Evolutionary conservation across 129 eudicot genomes (phyloP), one percentile per base, ranked within the genome.

Genomic region (Calendula officinalis): DNA sequence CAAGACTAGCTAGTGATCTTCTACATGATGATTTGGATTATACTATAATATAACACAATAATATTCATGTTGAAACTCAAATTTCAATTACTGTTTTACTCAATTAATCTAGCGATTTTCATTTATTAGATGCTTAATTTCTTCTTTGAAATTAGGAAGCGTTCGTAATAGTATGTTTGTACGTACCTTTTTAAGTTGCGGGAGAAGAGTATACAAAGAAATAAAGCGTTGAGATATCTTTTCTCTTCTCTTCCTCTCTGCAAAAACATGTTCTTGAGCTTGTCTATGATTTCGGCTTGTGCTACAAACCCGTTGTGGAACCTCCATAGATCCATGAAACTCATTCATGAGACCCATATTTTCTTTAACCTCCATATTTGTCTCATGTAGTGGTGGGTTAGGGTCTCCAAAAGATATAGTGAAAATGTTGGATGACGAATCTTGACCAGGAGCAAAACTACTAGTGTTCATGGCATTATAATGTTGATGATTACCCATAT

Each of bases 321-420:
- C 30, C 1, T 69, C 74, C 3, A 68, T 8, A 6, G 66, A 68
- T 44, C 46, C 65, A 69, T 56, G 57, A 57, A 69, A 57, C 46
- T 69, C 74, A 36, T 46, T 46, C 30, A 22, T 22, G 13, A 69
- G 74, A 45, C 48, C 35, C 8, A 36, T 16, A 39, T 69, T 66
- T 39, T 69, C 74, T 17, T 57, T 69, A 46, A 48, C 55, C 50
- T 40, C 55, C 55, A 32, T 32, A 17, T 56, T 67, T 9, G 15
- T 67, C 41, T 67, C 73, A 8, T 32, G 55, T 33, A 56, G 64
- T 34, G 73, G 34, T 68, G 36, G 30, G 30, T 22, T 68, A 57
- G 74, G 48, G 58, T 69, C 47, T 58, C 66, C 74, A 17, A 69
- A 69, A 69, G 74, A 69, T 69, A 69, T 58, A 10, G 74, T 68